Percentiles rank a stretch among this genome's conserved stretches.
phyloP scores from a whole-genome alignment of 202 grass and related monocot species.

The Cymbopogon flexuosus region DNA sequence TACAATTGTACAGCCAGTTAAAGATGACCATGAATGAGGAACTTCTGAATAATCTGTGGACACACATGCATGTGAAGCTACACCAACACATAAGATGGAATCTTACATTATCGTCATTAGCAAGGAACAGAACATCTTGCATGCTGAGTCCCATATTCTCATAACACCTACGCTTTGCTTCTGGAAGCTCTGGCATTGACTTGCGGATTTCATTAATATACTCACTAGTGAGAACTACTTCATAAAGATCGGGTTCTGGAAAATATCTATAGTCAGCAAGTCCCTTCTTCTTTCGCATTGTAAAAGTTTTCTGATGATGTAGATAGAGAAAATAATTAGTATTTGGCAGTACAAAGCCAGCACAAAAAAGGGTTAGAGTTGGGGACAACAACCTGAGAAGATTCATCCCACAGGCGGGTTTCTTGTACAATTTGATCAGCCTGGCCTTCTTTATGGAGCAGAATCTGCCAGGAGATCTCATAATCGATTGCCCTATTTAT shows the following conservation, averaged over 20 bases:
- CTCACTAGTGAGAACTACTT: constrained; percentile 67
- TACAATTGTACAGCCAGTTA: neutral
- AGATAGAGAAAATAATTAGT: constrained; percentile 25
- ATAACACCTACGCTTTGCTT: constrained; percentile 87
- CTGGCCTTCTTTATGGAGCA: constrained; percentile 73
- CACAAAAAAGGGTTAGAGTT: neutral
- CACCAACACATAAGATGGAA: constrained; percentile 17
- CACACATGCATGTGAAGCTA: constrained; percentile 13
- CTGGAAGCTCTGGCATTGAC: constrained; percentile 82
- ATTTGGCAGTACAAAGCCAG: constrained; percentile 1
- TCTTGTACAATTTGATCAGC: constrained; percentile 90
- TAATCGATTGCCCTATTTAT: constrained; percentile 98
- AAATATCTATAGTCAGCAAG: constrained; percentile 96
- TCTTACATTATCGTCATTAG: constrained; percentile 83
- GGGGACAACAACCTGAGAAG: constrained; percentile 59
- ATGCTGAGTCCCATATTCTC: constrained; percentile 82
- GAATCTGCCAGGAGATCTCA: constrained; percentile 79
- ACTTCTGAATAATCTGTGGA: constrained; percentile 14
- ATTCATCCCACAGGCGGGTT: constrained; percentile 91
- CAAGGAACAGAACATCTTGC: constrained; percentile 97
- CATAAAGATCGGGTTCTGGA: constrained; percentile 87
- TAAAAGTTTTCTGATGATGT: constrained; percentile 77
- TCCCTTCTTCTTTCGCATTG: constrained; percentile 94
- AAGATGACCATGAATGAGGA: constrained; percentile 3
- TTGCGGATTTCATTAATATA: constrained; percentile 67